phyloP scores from a whole-genome alignment of 768 basidiomycete species.

The Scleroderma bovista region DNA sequence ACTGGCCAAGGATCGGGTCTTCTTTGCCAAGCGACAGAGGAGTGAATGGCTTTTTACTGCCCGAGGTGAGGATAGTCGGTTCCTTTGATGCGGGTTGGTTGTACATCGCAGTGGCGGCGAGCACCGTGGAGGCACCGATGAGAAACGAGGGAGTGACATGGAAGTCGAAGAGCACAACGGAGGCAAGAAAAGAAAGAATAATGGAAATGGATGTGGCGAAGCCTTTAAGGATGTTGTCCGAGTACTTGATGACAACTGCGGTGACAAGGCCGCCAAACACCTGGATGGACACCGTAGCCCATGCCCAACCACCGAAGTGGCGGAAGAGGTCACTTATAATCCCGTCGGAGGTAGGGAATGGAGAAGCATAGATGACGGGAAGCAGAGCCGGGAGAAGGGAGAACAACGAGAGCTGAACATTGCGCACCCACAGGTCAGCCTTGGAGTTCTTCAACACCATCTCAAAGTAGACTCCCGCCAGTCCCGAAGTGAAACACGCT shows the following conservation, averaged over 20 bases:
- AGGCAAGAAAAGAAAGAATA: constrained; percentile 91
- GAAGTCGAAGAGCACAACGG: constrained; percentile 88
- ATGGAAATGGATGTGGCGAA: constrained; percentile 95
- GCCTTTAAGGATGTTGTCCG: constrained; percentile 94
- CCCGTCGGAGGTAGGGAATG: constrained; percentile 38
- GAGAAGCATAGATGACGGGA: constrained; percentile 61
- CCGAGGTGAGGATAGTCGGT: constrained; percentile 28
- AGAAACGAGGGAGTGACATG: constrained; percentile 82
- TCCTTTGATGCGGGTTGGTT: constrained; percentile 60
- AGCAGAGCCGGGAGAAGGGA: constrained; percentile 85
- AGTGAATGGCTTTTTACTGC: constrained; percentile 32
- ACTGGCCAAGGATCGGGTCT: constrained; percentile 58
- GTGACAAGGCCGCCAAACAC: constrained; percentile 92
- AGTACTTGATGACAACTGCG: constrained; percentile 95
- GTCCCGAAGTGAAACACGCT: constrained; percentile 85
- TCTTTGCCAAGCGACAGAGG: constrained; percentile 42
- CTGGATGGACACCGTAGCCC: constrained; percentile 87
- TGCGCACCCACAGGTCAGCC: constrained; percentile 86
- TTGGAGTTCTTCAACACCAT: constrained; percentile 84
- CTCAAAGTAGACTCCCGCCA: constrained; percentile 92
- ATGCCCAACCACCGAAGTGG: constrained; percentile 92
- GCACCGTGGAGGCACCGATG: constrained; percentile 79
- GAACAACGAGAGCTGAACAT: constrained; percentile 85
- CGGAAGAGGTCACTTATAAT: constrained; percentile 61
- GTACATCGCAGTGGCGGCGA: constrained; percentile 91